Base-by-base conservation (phyloP, 2,329 filamentous ascomycete species). In the Dissoconium aciculare region DNA sequence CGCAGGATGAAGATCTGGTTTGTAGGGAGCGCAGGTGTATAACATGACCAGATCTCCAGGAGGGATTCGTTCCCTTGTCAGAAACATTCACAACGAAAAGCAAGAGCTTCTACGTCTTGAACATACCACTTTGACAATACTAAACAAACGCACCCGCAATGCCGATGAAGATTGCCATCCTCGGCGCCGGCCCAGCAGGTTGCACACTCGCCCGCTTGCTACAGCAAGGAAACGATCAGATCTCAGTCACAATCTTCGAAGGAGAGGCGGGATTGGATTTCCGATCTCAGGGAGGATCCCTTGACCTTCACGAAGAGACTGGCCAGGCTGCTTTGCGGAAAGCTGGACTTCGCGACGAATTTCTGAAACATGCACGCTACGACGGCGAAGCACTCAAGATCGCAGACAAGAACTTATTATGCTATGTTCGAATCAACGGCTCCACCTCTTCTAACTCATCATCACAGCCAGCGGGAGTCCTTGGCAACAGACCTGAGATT, bases 321-420 rank as follows among this genome's bases (percentile, higher is more conserved):
- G 50, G 50, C 2, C 46, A 50, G 27, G 33, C 40, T 11, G 50
- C 45, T 5, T 34, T 53, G 2, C 34, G 35, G 12, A 36, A 42
- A 29, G 45, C 44, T 5, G 44, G 44, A 2, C 35, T 53, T 3
- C 40, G 39, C 26, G 42, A 48, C 11, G 35, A 45, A 19, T 53
- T 50, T 35, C 19, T 42, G 13, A 41, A 37, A 27, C 19, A 23
- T 23, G 19, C 19, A n/a, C 19, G 19, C 19, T 23, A 23, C 19
- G 19, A 23, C 19, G 54, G 56, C 33, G 57, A 64, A 38, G 56
- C 55, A n/a, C 38, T 62, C 17, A 43, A 53, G 4, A 29, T 62
- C 13, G 51, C 47, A 5, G 58, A 62, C 41, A 59, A 60, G 41
- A 51, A 55, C 26, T 31, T 49, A 3, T 37, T 50, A 6, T 42